Evolutionary conservation across 2,329 filamentous ascomycete species (phyloP).

Genomic region (Sarocladiaceae sp.): DNA sequence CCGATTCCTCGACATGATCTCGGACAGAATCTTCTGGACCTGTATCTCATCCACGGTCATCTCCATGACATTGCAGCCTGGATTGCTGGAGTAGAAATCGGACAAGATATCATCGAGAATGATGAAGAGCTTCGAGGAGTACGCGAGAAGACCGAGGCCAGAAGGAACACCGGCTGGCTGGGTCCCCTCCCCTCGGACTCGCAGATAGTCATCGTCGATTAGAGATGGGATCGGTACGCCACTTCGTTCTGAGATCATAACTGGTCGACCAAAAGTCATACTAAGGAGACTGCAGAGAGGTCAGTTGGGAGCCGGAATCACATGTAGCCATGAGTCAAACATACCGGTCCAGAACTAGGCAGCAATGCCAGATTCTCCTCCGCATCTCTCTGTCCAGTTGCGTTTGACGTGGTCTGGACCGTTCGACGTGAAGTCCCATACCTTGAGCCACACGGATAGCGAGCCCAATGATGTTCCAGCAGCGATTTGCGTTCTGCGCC

Average conservation of each 20-base stretch:
- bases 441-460: slow-evolving; percentile 37
- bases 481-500: slow-evolving; percentile 33
- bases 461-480: slow-evolving; percentile 38
- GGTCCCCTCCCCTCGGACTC: background rate
- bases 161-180: background rate
- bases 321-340: slow-evolving; percentile 11
- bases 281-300: background rate
- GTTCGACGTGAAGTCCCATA: slow-evolving; percentile 33
- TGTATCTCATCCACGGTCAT: slow-evolving; percentile 2
- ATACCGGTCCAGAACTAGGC: slow-evolving; percentile 32
- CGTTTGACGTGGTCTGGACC: slow-evolving; percentile 11
- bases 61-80: slow-evolving; percentile 4
- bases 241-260: slow-evolving; percentile 2
- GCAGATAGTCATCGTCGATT: slow-evolving; percentile 3
- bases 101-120: slow-evolving; percentile 4
- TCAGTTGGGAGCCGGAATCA: too few relatives aligned
- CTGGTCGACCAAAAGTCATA: slow-evolving; percentile 5
- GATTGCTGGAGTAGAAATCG: slow-evolving; percentile 5
- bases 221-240: slow-evolving; percentile 2
- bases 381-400: slow-evolving; percentile 31
- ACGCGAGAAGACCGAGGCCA: background rate
- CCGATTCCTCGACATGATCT: slow-evolving; percentile 1
- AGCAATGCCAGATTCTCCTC: slow-evolving; percentile 34
- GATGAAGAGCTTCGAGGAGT: background rate
- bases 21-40: background rate